Base-by-base conservation (phyloP, 148 eudicot genomes). In the Selenicereus undatus region DNA sequence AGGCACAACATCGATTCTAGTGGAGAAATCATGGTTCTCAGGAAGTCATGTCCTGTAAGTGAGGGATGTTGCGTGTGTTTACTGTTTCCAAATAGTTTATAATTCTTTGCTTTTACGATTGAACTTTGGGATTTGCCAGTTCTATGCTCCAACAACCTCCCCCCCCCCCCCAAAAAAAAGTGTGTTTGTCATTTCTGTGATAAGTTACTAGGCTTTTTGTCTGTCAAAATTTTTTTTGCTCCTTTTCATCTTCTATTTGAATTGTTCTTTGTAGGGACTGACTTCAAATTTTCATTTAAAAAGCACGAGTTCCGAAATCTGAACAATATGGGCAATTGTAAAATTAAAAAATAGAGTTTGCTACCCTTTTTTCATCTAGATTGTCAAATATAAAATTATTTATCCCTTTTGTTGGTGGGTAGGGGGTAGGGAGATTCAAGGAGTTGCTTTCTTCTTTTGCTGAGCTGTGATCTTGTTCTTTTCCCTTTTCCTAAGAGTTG, bases 11-110 rank as follows among this genome's bases (percentile, higher is more conserved):
- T 89, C 56, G 92, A 91, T 69, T 68, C 90, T 11, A 89, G 89
- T 69, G 90, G 91, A 79, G 93, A 89, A 86, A 89, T 91, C 73
- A 74, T 89, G 80, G 86, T 89, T 78, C 86, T 88, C 82, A 84
- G 66, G 52, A 85, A 80, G 81, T 83, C 83, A 70, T 91, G 92
- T 82, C 91, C 94, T 39, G 94, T 91, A 86, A 89, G 91, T 88
- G 43, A 75, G 54, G 60, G 48, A 36, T 73, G 27, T 50, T 84
- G 39, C n/a, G 24, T 74, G 30, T 76, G 21, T 75, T 27, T 26
- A 52, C 43, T 24, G 76, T 74, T 71, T 71, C 50, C 50, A 2
- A 71, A 39, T 39, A 20, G 62, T 56, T 56, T 56, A 56, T 17
- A 2, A n/a, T 27, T 29, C 18, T 75, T 45, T 73, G 62, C 22